A percentile compares a stretch with the other conserved stretches of the same genome.
These are phyloP conservation scores for Goffeauzyma gilvescens DNA, from an alignment of 768 basidiomycete species.

Conservation along the genomic window DNA sequence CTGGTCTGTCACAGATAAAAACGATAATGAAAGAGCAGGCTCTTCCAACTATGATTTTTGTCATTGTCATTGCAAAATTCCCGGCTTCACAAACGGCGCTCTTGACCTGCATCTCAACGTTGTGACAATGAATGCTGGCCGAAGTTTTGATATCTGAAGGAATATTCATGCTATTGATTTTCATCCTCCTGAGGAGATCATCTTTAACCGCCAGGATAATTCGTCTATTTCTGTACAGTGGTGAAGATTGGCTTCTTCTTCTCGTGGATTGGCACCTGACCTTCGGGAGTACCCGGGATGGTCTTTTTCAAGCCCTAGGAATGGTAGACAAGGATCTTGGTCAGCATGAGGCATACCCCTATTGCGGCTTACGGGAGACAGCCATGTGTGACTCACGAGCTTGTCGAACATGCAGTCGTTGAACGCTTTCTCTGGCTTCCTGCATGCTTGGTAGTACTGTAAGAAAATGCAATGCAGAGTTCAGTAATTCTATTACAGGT, in stretches of 20 bases:
- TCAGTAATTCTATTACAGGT: background rate
- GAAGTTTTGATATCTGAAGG: no score
- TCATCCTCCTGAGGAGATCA: no score
- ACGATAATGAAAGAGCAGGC: no score
- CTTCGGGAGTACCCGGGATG: conserved; percentile 72
- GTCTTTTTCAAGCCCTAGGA: conserved; percentile 68
- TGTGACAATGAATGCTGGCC: no score
- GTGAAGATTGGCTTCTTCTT: conserved; percentile 66
- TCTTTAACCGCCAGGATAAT: no score
- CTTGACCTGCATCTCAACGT: no score
- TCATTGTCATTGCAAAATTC: no score
- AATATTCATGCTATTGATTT: no score
- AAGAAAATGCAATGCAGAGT: background rate
- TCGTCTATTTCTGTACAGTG: conserved; percentile 55
- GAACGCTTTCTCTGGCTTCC: conserved; percentile 65
- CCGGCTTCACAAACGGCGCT: no score
- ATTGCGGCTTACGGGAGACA: background rate
- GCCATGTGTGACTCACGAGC: conserved; percentile 43
- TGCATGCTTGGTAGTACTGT: conserved; percentile 75
- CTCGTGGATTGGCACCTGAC: conserved; percentile 71
- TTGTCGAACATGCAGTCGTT: conserved; percentile 95
- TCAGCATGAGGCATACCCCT: no score
- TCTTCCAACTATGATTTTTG: no score
- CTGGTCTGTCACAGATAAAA: no score
- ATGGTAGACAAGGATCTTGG: background rate